These are phyloP conservation scores for Meyerozyma elateridarum DNA, from an alignment of 1,139 yeast species.

Conservation along the genomic window DNA sequence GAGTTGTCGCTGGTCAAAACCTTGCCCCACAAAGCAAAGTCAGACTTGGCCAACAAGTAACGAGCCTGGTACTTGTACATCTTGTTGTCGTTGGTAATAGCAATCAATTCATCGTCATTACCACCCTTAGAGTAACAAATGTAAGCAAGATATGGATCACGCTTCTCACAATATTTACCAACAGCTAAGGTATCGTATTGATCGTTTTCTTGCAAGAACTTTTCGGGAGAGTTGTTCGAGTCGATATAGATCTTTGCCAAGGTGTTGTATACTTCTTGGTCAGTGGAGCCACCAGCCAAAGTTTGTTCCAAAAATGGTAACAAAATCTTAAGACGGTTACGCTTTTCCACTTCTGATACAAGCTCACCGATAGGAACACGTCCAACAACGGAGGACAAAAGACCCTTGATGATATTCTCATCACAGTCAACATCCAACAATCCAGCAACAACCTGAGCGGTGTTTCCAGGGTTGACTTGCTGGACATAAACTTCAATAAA, in stretches of 20 bases:
- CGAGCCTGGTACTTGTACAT: constrained; percentile 99
- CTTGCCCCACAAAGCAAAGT: constrained; percentile 71
- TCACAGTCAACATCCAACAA: constrained; percentile 96
- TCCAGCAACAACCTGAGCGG: constrained; percentile 96
- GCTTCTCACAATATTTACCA: constrained; percentile 97
- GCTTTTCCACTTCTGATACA: constrained; percentile 91
- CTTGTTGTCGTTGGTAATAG: constrained; percentile 91
- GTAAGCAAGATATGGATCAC: constrained; percentile 97
- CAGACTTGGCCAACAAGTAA: constrained; percentile 82
- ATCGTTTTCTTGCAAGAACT: constrained; percentile 87
- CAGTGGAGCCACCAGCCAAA: constrained; percentile 81
- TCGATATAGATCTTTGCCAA: constrained; percentile 97
- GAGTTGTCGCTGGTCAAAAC: constrained; percentile 73
- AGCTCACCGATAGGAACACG: constrained; percentile 90
- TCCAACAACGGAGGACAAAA: constrained; percentile 83
- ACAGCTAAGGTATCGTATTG: constrained; percentile 88
- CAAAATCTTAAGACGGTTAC: constrained; percentile 87
- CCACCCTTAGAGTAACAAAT: constrained; percentile 95
- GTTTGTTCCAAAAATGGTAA: constrained; percentile 92
- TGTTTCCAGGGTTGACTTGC: constrained; percentile 90
- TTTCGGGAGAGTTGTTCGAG: constrained; percentile 95
- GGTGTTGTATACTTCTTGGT: constrained; percentile 89
- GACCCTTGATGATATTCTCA: constrained; percentile 75
- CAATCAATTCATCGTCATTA: constrained; percentile 83
- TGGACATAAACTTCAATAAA: constrained; percentile 97